These are phyloP conservation scores for Cardamine occulta DNA, from an alignment of 345 rosid genomes.

Conservation along the genomic window DNA sequence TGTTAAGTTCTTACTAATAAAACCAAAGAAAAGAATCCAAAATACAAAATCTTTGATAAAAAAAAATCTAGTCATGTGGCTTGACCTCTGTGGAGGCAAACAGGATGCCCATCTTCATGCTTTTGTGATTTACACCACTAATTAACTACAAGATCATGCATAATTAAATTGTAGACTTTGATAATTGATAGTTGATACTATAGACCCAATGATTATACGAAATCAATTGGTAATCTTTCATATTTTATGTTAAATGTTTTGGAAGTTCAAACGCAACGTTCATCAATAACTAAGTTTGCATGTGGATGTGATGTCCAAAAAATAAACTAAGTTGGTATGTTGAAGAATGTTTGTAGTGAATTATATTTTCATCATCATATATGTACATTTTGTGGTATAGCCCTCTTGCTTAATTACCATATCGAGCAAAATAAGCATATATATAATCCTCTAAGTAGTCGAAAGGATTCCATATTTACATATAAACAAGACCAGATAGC, in stretches of 20 bases:
- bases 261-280: background rate
- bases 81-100: background rate
- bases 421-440: background rate
- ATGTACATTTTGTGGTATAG: background rate
- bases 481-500: slow-evolving; percentile 1
- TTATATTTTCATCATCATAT: background rate
- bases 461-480: background rate
- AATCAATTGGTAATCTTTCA: background rate
- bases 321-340: slow-evolving; percentile 13
- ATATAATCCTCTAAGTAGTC: background rate
- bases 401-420: background rate
- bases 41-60: background rate
- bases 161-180: background rate
- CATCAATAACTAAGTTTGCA: slow-evolving; percentile 32
- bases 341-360: background rate
- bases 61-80: background rate
- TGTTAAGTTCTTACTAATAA: background rate
- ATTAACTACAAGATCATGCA: background rate
- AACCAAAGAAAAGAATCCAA: slow-evolving; percentile 1
- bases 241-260: background rate
- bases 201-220: background rate
- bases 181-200: no score
- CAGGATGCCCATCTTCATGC: slow-evolving; percentile 24
- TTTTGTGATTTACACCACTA: slow-evolving; percentile 2
- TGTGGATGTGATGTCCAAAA: background rate